Conservation (phyloP, 2,329 filamentous ascomycete genomes). For the Diaporthe sp. region DNA sequence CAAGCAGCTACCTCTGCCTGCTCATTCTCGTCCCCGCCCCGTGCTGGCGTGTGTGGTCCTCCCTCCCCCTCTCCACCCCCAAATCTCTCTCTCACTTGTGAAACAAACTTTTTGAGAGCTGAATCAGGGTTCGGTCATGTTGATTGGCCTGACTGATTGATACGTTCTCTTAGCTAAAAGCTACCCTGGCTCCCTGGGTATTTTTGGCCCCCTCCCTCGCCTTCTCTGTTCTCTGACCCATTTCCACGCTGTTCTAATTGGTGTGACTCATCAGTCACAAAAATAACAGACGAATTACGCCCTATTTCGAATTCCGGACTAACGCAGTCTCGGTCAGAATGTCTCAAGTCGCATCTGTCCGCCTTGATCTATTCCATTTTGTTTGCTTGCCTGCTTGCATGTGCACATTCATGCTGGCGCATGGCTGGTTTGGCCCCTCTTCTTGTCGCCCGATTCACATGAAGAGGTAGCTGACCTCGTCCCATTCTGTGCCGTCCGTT, state of each 20-base stretch:
- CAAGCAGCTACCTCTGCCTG: constrained; percentile 11
- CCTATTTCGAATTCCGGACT: background rate
- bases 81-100: constrained; percentile 11
- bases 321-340: constrained; percentile 13
- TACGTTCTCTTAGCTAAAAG: constrained; percentile 14
- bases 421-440: background rate
- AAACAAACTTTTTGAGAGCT: constrained; percentile 22
- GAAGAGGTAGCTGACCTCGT: constrained; percentile 35
- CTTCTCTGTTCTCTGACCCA: background rate
- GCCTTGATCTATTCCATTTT: constrained; percentile 4
- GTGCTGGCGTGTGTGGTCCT: constrained; percentile 9
- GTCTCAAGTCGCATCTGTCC: constrained; percentile 18
- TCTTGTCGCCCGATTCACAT: background rate
- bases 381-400: constrained; percentile 1
- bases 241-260: background rate
- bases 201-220: background rate
- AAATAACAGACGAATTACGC: constrained; percentile 19
- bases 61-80: background rate
- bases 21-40: background rate
- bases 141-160: constrained; percentile 13
- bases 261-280: constrained; percentile 21
- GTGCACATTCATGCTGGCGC: background rate
- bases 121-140: background rate
- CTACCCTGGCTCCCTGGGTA: background rate
- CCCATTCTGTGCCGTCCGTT: constrained; percentile 27